Base-by-base conservation (phyloP, 306 rosid genomes). In the Cucurbita moschata region DNA sequence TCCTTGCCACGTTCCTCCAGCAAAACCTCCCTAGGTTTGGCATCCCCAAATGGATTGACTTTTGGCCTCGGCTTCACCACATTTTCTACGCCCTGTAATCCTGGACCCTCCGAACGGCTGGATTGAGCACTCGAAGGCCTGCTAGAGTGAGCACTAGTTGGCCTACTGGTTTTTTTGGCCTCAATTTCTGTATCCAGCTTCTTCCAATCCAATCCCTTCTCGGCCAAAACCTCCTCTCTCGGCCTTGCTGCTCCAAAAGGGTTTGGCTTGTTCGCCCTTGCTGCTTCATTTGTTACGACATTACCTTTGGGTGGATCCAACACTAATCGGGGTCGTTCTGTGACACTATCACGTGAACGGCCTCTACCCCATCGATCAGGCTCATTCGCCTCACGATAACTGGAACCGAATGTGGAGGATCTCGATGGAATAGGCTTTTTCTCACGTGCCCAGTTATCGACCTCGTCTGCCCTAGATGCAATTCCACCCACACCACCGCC, bases 121-220 rank as follows among this genome's bases (percentile, higher is more conserved):
- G 98, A 93, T 12, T 94, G 97, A 10, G 96, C 94, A 76, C 99
- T 95, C 0, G 99, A 86, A 70, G 99, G 97, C 81, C 99, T 81
- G 83, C 92, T 85, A 0, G 99, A 95, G 18, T 88, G 96, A 1
- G 92, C 81, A 80, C 99, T 95, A 1, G 97, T 80, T 6, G 99
- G 96, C 73, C 92, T 78, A 75, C 97, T 90, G 0, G 86, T 81
- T 80, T 86, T 94, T 83, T 95, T 95, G 5, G 96, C 90, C 40
- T 89, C 99, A 75, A 88, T 79, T 52, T 91, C 97, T 1, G 86
- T 86, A 60, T 95, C 99, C 69, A 79, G 38, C 86, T 95, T 89
- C 87, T 91, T 95, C 95, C 95, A 95, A 80, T 95, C 96, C 83
- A 85, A 78, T 11, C 99, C 99, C 81, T 91, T 91, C 85, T 83